Percentiles rank a stretch among this genome's conserved stretches.
These are phyloP conservation scores for Posidonia oceanica DNA, from an alignment of 116 monocot genomes.

Conservation along the genomic window DNA sequence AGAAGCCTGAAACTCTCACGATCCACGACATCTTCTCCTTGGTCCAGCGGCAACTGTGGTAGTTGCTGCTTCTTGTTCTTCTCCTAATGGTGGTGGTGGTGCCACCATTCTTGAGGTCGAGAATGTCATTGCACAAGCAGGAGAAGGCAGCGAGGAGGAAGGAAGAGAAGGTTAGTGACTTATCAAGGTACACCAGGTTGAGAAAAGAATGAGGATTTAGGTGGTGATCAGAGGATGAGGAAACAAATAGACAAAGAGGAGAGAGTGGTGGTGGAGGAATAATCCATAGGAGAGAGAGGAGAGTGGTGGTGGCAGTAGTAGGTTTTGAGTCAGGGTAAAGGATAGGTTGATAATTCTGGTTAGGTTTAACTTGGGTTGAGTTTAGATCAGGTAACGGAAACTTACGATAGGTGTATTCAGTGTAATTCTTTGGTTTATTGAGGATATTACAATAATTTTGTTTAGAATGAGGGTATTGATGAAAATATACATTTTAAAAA, in stretches of 20 bases:
- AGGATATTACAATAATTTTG: too few relatives aligned
- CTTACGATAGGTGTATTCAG: too few relatives aligned
- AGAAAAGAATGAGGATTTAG: background rate
- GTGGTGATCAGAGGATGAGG: background rate
- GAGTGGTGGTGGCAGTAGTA: too few relatives aligned
- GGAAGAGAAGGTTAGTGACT: background rate
- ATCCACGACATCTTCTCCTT: slow-evolving; percentile 49
- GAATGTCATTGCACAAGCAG: background rate
- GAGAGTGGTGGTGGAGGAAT: background rate
- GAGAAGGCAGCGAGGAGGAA: background rate
- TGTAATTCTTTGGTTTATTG: too few relatives aligned
- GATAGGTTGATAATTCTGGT: too few relatives aligned
- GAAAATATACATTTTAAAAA: too few relatives aligned
- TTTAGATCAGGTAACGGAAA: too few relatives aligned
- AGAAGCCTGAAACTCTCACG: slow-evolving; percentile 56
- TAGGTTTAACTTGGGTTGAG: too few relatives aligned
- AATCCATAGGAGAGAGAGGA: too few relatives aligned
- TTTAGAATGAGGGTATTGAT: too few relatives aligned
- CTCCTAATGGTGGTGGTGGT: background rate
- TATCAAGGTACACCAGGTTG: slow-evolving; percentile 17
- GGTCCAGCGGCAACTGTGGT: background rate
- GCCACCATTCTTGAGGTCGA: background rate
- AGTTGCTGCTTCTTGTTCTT: background rate
- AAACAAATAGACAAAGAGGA: background rate
- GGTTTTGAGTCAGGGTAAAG: too few relatives aligned